Percentiles rank a stretch among this genome's conserved stretches.
These are phyloP conservation scores for Urostyla sp. DNA, from an alignment of 73 alveolate species.

Conservation along the genomic window DNA sequence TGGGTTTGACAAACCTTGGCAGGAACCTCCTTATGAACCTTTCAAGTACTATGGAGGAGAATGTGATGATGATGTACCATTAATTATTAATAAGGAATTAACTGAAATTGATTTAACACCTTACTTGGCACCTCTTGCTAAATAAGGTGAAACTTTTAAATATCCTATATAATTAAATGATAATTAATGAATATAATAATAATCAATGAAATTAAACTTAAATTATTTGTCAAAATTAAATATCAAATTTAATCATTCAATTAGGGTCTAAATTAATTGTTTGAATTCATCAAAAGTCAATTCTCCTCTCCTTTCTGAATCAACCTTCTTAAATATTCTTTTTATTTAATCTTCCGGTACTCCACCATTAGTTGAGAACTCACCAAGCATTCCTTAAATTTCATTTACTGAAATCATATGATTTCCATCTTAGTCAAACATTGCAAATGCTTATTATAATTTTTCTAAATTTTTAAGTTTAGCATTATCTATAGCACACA, in stretches of 20 bases:
- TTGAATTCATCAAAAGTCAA: conserved; percentile 39
- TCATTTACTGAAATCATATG: conserved; percentile 68
- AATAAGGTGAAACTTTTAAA: not conserved
- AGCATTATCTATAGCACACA: conserved; percentile 80
- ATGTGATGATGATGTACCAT: conserved; percentile 8
- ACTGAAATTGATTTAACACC: not conserved
- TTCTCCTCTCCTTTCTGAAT: conserved; percentile 79
- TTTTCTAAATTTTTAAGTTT: conserved; percentile 77
- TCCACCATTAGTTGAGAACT: conserved; percentile 71
- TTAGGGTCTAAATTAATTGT: conserved; percentile 7
- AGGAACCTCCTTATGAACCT: conserved; percentile 32
- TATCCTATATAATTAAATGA: conserved; percentile 4
- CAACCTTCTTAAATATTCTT: conserved; percentile 78
- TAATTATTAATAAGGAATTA: not conserved
- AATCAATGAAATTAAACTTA: no score
- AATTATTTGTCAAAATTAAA: no score
- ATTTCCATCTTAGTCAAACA: conserved; percentile 73
- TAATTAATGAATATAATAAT: not conserved
- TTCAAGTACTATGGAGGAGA: conserved; percentile 25
- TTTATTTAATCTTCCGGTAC: conserved; percentile 78
- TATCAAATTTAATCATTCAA: conserved; percentile 4
- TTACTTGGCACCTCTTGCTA: conserved; percentile 10
- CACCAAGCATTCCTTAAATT: conserved; percentile 79
- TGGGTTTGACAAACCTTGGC: conserved; percentile 10
- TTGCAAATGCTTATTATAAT: conserved; percentile 82